Evolutionary conservation across 2,329 filamentous ascomycete species (phyloP).

Genomic region (Trichoderma citrinoviride): DNA sequence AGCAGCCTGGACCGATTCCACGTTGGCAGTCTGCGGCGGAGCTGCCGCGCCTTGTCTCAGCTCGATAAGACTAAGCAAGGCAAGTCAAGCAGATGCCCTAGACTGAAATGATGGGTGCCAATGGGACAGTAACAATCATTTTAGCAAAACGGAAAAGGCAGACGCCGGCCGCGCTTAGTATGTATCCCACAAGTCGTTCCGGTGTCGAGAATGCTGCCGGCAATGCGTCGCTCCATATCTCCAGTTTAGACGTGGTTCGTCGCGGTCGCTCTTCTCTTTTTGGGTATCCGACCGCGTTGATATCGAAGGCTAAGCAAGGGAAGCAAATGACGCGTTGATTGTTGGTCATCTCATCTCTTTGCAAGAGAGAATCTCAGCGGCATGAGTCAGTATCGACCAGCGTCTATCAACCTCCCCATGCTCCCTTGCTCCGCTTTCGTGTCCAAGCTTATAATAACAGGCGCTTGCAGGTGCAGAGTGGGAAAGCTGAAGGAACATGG

Average conservation of each 20-base stretch:
- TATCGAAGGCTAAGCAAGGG: slow-evolving; percentile 3
- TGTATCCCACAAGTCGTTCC: neutral
- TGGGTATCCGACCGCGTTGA: neutral
- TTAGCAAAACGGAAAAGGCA: slow-evolving; percentile 1
- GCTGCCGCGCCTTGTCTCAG: slow-evolving; percentile 3
- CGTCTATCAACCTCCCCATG: neutral
- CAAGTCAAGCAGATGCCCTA: neutral
- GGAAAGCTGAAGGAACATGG: slow-evolving; percentile 4
- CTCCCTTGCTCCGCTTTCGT: slow-evolving; percentile 2
- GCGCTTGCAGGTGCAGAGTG: neutral
- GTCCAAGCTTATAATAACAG: neutral
- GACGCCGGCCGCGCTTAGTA: neutral
- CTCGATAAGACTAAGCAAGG: neutral
- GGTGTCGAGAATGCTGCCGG: neutral
- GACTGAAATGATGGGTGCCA: neutral
- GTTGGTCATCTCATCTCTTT: neutral
- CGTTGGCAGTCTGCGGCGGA: neutral
- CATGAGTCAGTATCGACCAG: slow-evolving; percentile 9
- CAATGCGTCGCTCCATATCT: neutral
- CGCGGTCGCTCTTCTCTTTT: neutral
- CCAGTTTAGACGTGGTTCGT: neutral
- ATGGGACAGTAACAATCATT: neutral
- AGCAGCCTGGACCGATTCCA: neutral
- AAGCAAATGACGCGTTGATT: slow-evolving; percentile 6
- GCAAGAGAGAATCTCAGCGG: neutral